These are phyloP conservation scores for Alternaria sp. DNA, from an alignment of 2,329 filamentous ascomycete species.

Conservation along the genomic window DNA sequence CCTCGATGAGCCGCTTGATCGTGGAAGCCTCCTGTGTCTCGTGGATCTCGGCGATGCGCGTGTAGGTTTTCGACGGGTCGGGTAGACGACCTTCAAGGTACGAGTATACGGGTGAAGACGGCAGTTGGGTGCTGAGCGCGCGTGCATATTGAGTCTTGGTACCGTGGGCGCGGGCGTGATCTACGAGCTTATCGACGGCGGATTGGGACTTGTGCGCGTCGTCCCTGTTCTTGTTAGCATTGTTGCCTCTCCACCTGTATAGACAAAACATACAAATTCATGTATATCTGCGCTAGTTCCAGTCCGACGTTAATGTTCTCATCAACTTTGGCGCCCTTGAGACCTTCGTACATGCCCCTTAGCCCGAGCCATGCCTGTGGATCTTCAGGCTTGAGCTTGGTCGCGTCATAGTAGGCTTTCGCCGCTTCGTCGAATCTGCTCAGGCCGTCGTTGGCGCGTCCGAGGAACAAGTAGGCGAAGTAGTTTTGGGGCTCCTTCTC, in stretches of 20 bases:
- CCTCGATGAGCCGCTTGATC: conserved; percentile 88
- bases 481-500: conserved; percentile 78
- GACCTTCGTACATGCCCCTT: conserved; percentile 80
- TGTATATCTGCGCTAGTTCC: conserved; percentile 76
- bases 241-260: fast-evolving
- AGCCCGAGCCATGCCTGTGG: conserved; percentile 91
- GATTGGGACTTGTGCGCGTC: conserved; percentile 65
- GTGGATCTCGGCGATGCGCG: conserved; percentile 79
- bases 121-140: conserved; percentile 77
- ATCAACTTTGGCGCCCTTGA: conserved; percentile 71
- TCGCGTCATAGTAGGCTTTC: conserved; percentile 74
- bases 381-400: conserved; percentile 74
- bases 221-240: conserved; percentile 51
- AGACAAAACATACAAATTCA: conserved; percentile 43
- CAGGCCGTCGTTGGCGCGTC: conserved; percentile 81
- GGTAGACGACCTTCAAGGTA: conserved; percentile 84
- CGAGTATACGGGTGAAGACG: conserved; percentile 79
- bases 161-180: conserved; percentile 75
- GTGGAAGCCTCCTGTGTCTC: conserved; percentile 87
- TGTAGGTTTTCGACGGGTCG: conserved; percentile 80
- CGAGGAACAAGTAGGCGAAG: conserved; percentile 87
- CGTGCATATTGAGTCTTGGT: conserved; percentile 75
- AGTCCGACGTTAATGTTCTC: conserved; percentile 77
- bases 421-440: conserved; percentile 75
- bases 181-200: conserved; percentile 79